phyloP scores from a whole-genome alignment of 306 rosid species.

The Prinsepia uniflora region DNA sequence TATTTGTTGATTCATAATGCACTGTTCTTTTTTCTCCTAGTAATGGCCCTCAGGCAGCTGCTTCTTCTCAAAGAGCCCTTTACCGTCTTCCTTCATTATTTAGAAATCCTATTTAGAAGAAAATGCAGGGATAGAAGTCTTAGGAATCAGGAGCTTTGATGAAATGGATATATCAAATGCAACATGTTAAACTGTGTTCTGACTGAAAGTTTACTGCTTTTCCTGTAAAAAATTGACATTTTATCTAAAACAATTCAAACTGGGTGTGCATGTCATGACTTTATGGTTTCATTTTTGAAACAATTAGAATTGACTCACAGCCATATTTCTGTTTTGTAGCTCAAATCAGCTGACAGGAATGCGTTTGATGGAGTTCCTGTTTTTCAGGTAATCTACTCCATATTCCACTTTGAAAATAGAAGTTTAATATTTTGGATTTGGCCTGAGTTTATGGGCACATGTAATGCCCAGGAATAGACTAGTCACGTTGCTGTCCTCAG shows the following conservation, averaged over 20 bases:
- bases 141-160: not conserved
- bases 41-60: not conserved
- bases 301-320: constrained; percentile 19
- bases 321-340: constrained; percentile 39
- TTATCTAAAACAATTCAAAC: not conserved
- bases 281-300: constrained; percentile 16
- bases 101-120: not conserved
- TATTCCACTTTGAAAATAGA: not conserved
- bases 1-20: not conserved
- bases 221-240: not conserved
- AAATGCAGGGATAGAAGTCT: not conserved
- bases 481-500: not conserved
- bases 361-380: constrained; percentile 96
- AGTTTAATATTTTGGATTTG: not conserved
- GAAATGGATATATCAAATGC: not conserved
- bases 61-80: not conserved
- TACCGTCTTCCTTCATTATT: not conserved
- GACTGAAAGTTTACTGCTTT: constrained; percentile 12
- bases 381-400: constrained; percentile 66
- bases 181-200: not conserved
- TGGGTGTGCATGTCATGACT: not conserved
- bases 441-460: not conserved
- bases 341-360: constrained; percentile 49
- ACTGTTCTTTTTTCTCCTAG: not conserved
- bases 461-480: not conserved